Evolutionary conservation across 2,329 filamentous ascomycete species (phyloP), one percentile per base, ranked within the genome.

Genomic region (Botrytis deweyae): DNA sequence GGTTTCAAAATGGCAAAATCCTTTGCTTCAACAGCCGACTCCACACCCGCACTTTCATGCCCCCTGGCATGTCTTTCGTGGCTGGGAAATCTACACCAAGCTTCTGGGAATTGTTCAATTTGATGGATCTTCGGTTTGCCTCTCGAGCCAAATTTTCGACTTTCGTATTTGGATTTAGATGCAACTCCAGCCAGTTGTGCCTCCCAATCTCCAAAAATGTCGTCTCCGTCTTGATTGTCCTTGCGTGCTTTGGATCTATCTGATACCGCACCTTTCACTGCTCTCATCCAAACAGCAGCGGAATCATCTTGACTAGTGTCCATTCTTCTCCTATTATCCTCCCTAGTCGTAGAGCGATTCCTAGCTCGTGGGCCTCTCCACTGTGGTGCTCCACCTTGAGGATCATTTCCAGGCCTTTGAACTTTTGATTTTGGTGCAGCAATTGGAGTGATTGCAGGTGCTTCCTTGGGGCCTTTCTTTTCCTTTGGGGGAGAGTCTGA

Each of bases 31-130:
- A 80, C 74, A 3, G 61, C 40, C 40, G 80, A 74, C 0, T 38
- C 55, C 7, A 73, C 40, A 25, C 73, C 76, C 36, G 76, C 77
- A 71, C 76, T 78, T 44, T 68, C 71, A 22, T 63, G 49, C 44
- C 66, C 75, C 44, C 80, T 75, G 64, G 78, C 76, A n/a, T 74
- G 52, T 2, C 80, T 77, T 62, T 74, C 75, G 52, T 81, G 79
- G 44, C 76, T 80, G 6, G 77, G 76, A 63, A 75, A 81, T 33
- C 75, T 74, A 58, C 79, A 76, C 80, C 80, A 81, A 16, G 76
- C 73, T 12, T 73, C 73, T 25, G 80, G 80, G 70, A 77, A 80
- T 18, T 70, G 72, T 59, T 70, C 69, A 52, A 69, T 69, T 3
- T 72, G 61, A 36, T 49, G 72, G 62, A 55, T 72, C 74, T 61